Evolutionary conservation across 1,139 yeast genomes (phyloP).

Genomic region (Debaryomyces subglobosus): DNA sequence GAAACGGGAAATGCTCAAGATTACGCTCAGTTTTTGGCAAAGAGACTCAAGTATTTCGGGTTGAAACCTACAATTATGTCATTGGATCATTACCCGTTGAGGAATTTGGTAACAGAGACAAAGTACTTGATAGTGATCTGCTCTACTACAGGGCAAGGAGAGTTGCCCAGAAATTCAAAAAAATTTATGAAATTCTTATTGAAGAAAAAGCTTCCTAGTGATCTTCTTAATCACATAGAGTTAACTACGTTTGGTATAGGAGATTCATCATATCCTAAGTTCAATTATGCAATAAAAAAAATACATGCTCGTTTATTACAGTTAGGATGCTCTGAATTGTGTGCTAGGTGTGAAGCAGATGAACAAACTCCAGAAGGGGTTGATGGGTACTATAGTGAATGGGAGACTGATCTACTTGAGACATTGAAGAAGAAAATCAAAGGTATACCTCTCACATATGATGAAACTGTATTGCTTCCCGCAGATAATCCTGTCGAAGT

Average conservation of each 20-base stretch:
- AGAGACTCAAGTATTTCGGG: slow-evolving; percentile 57
- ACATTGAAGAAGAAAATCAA: slow-evolving; percentile 45
- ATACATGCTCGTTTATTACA: slow-evolving; percentile 76
- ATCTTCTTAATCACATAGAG: slow-evolving; percentile 61
- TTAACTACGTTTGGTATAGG: slow-evolving; percentile 88
- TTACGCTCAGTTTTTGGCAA: slow-evolving; percentile 67
- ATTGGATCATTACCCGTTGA: slow-evolving; percentile 65
- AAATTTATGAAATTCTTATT: slow-evolving; percentile 75
- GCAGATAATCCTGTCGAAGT: slow-evolving; percentile 41
- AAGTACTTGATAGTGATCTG: slow-evolving; percentile 65
- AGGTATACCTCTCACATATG: slow-evolving; percentile 17
- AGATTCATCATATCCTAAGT: slow-evolving; percentile 89
- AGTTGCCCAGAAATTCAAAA: slow-evolving; percentile 75
- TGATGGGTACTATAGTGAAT: slow-evolving; percentile 76
- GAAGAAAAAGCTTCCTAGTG: slow-evolving; percentile 64
- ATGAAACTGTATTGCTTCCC: slow-evolving; percentile 45
- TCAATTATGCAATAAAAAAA: slow-evolving; percentile 83
- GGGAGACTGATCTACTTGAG: slow-evolving; percentile 61
- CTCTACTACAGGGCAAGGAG: slow-evolving; percentile 97
- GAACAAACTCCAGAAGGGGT: slow-evolving; percentile 80
- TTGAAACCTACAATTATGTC: slow-evolving; percentile 54
- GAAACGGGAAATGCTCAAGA: slow-evolving; percentile 95
- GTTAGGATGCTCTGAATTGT: slow-evolving; percentile 76
- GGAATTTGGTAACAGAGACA: slow-evolving; percentile 51
- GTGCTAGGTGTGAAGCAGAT: slow-evolving; percentile 84